Conservation (phyloP, 768 basidiomycete genomes). For the Boletus coccyginus region DNA sequence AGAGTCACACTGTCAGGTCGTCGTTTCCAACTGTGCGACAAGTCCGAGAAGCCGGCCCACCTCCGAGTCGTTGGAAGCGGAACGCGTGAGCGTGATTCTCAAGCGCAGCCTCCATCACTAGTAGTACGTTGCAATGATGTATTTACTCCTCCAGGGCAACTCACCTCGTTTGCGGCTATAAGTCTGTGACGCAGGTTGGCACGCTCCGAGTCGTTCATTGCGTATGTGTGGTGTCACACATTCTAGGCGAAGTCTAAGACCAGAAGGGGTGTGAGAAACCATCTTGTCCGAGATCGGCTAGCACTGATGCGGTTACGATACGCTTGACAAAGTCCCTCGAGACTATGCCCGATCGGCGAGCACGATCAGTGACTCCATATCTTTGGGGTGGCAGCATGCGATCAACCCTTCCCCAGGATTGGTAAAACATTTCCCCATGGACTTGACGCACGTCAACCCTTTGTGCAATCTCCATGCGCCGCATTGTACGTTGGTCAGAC, state of each 20-base stretch:
- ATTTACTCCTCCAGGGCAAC: slow-evolving; percentile 7
- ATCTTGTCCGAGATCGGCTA: slow-evolving; percentile 6
- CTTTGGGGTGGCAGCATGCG: slow-evolving; percentile 10
- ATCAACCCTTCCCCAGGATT: slow-evolving; percentile 3
- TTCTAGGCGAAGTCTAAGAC: slow-evolving; percentile 9
- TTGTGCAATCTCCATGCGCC: slow-evolving; percentile 9
- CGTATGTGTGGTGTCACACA: too few relatives aligned
- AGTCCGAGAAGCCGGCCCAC: neutral
- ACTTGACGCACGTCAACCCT: slow-evolving; percentile 11
- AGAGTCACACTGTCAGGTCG: slow-evolving; percentile 2
- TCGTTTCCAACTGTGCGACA: slow-evolving; percentile 4
- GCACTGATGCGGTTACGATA: slow-evolving; percentile 1
- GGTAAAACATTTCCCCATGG: slow-evolving; percentile 7
- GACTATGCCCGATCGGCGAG: slow-evolving; percentile 6
- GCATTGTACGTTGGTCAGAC: slow-evolving; percentile 9
- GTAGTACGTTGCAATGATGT: neutral
- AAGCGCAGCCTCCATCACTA: neutral
- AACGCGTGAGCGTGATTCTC: neutral
- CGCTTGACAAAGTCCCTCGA: slow-evolving; percentile 2
- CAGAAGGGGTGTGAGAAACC: slow-evolving; percentile 8
- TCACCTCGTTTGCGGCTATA: neutral
- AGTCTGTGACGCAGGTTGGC: neutral
- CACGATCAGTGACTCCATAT: neutral
- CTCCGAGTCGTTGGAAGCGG: neutral
- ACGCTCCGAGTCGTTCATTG: neutral